A percentile compares a stretch with the other conserved stretches of the same genome.
These are phyloP conservation scores for Simmondsia chinensis DNA, from an alignment of 148 eudicot genomes.

Conservation along the genomic window DNA sequence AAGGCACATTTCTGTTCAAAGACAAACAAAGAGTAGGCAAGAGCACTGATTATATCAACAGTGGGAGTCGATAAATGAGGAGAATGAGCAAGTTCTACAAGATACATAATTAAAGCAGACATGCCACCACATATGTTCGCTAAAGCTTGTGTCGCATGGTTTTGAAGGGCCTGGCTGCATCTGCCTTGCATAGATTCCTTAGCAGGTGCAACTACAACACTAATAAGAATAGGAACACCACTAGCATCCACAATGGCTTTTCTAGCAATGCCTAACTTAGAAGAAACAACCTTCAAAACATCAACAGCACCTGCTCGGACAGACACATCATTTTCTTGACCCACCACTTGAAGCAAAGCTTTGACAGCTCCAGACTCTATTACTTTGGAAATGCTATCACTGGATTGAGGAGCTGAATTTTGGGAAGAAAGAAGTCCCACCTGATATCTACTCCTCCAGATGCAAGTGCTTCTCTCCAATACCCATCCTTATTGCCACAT, in stretches of 20 bases:
- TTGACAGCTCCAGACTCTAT: slow-evolving; percentile 61
- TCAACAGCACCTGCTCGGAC: slow-evolving; percentile 80
- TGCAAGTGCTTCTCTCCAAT: slow-evolving; percentile 70
- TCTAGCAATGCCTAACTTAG: slow-evolving; percentile 48
- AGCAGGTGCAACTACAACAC: slow-evolving; percentile 76
- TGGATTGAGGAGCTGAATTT: slow-evolving; percentile 52
- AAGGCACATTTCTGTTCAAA: slow-evolving; percentile 29
- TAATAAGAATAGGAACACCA: slow-evolving; percentile 60
- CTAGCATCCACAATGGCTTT: slow-evolving; percentile 57
- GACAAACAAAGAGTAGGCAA: slow-evolving; percentile 64
- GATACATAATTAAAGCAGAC: slow-evolving; percentile 53
- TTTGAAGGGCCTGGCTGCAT: slow-evolving; percentile 60
- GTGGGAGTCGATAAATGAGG: slow-evolving; percentile 66
- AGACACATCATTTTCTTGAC: slow-evolving; percentile 46
- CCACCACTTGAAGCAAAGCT: slow-evolving; percentile 54
- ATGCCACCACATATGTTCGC: slow-evolving; percentile 79
- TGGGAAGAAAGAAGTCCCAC: slow-evolving; percentile 63
- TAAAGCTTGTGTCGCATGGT: slow-evolving; percentile 56
- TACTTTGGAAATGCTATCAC: slow-evolving; percentile 55
- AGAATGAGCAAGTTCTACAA: slow-evolving; percentile 65
- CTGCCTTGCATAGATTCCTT: slow-evolving; percentile 82
- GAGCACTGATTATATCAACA: slow-evolving; percentile 71
- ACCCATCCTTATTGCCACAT: slow-evolving; percentile 76
- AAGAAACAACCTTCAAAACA: slow-evolving; percentile 73
- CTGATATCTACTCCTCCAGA: slow-evolving; percentile 74